Evolutionary conservation across 257 asterid species (phyloP).

Genomic region (Solanum appendiculatum): DNA sequence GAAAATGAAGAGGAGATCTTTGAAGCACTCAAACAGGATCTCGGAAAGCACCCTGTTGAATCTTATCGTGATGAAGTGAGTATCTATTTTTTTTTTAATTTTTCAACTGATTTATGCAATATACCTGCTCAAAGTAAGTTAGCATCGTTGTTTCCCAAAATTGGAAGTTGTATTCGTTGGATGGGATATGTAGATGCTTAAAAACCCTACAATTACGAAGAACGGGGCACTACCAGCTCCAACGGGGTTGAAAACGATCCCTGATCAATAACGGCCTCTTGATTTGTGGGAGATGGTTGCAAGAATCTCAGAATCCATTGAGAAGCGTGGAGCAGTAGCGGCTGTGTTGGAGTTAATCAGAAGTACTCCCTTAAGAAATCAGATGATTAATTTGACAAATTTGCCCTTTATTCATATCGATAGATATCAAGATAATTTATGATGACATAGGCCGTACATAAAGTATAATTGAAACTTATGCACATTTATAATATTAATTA

Average conservation of each 20-base stretch:
- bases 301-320: not conserved
- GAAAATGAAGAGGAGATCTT: conserved; percentile 61
- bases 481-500: too few species aligned
- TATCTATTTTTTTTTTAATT: not conserved
- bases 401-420: too few species aligned
- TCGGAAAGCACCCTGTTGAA: conserved; percentile 82
- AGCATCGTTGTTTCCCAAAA: not conserved
- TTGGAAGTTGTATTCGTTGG: not conserved
- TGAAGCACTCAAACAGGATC: conserved; percentile 65
- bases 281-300: not conserved
- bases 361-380: too few species aligned
- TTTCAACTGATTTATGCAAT: not conserved
- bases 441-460: too few species aligned
- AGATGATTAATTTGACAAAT: too few species aligned
- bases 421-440: too few species aligned
- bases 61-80: conserved; percentile 82
- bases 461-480: too few species aligned
- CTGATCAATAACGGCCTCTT: not conserved
- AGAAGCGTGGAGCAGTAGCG: not conserved
- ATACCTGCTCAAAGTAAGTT: not conserved
- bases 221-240: not conserved
- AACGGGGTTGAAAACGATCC: not conserved
- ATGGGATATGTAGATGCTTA: not conserved
- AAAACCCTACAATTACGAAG: not conserved
- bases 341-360: not conserved